Conservation (phyloP, 768 basidiomycete species). For the Baorangia bicolor region DNA sequence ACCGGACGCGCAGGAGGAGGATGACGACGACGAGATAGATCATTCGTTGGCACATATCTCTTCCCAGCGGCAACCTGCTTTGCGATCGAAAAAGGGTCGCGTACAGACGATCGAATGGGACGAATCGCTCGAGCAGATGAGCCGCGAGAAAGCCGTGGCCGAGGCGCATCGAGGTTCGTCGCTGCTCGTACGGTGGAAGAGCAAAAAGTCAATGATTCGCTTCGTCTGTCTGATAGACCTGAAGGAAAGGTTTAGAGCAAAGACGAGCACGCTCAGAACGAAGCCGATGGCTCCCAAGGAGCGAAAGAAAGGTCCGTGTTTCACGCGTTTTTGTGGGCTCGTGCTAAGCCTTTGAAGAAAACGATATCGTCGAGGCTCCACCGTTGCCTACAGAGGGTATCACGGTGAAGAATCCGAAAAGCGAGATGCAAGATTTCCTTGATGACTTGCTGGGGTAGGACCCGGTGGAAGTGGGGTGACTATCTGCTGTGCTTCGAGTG, state of each 20-base stretch:
- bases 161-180: constrained; percentile 71
- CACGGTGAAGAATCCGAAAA: constrained; percentile 43
- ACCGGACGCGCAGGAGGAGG: constrained; percentile 34
- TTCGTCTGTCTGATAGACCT: constrained; percentile 41
- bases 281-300: constrained; percentile 37
- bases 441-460: constrained; percentile 58
- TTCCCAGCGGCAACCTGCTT: constrained; percentile 22
- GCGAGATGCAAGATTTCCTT: constrained; percentile 68
- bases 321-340: not conserved
- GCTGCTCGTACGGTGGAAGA: not conserved
- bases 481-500: not conserved
- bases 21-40: constrained; percentile 61
- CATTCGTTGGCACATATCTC: constrained; percentile 53
- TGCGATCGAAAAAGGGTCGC: constrained; percentile 57
- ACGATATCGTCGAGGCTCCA: constrained; percentile 46
- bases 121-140: constrained; percentile 59
- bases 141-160: constrained; percentile 66
- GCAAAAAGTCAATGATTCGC: not conserved
- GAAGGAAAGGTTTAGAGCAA: constrained; percentile 57
- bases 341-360: constrained; percentile 26
- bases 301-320: constrained; percentile 38
- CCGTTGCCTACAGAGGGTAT: constrained; percentile 44
- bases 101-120: constrained; percentile 69
- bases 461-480: not conserved
- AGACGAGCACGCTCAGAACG: constrained; percentile 45